Evolutionary conservation across 2,329 filamentous ascomycete species (phyloP), one percentile per base, ranked within the genome.

Genomic region (Gnomoniopsis sp.): DNA sequence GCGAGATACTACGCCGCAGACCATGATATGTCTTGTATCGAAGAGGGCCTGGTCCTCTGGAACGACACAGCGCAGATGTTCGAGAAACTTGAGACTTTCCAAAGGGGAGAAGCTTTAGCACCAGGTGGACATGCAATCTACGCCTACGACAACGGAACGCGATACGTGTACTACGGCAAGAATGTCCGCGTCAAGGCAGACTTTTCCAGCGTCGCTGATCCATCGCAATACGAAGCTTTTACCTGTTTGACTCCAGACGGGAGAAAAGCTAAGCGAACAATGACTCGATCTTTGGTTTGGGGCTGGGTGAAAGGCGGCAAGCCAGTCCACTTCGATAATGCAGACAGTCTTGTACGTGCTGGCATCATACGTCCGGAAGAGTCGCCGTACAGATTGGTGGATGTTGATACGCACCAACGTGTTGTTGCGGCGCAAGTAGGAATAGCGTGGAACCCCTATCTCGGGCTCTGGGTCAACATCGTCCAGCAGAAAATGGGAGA

Each of bases 361-460:
- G 57, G 60, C 19, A 21, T 54, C 36, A 44, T 62, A 19, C 36
- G 46, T 1, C 52, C 23, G 11, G 53, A 57, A n/a, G 60, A 62
- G 41, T 59, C 57, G 6, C 60, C 60, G 3, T 62, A 62, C 21
- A 47, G 49, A 15, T 14, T 62, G 11, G 30, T 19, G 10, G 57
- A 62, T 19, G 26, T 54, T n/a, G 60, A 59, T 1, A 57, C 57
- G 4, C 53, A 57, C 2, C 49, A 62, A 14, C 14, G n/a, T 19
- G 36, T 62, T 12, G 6, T 46, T 14, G 53, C 60, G 21, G 53
- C 55, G 19, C 49, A 58, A 3, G 49, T 55, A 2, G 60, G 57
- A 6, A 62, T 62, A n/a, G 60, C 60, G 8, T 62, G 60, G 60
- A 62, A 62, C 19, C 60, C 57, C 3, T 43, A 54, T 36, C 57